A percentile compares a stretch with the other conserved stretches of the same genome.
Conservation (phyloP, 345 rosid species). For the Garcia nutans region DNA sequence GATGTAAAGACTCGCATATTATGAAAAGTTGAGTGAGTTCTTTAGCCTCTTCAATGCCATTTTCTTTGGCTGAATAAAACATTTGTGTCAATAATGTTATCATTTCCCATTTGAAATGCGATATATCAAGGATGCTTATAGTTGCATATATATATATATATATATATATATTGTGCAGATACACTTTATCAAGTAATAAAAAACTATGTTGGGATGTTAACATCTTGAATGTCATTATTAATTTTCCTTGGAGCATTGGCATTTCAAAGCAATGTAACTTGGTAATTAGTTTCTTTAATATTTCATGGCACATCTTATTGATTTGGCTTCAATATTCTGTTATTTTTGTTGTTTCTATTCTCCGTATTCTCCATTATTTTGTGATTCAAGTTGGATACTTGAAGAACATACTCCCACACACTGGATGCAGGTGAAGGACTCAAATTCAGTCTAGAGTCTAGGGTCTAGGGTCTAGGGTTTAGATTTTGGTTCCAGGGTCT, state of each 20-base stretch:
- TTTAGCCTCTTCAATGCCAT: conserved; percentile 17
- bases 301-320: conserved; percentile 1
- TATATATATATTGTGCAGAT: conserved; percentile 46
- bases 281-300: conserved; percentile 47
- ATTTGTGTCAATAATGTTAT: not conserved
- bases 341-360: not conserved
- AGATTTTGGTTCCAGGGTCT: too few relatives aligned
- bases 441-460: too few relatives aligned
- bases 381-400: too few relatives aligned
- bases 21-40: conserved; percentile 74
- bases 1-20: conserved; percentile 56
- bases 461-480: too few relatives aligned
- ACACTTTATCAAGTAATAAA: conserved; percentile 53
- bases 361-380: not conserved
- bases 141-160: not conserved
- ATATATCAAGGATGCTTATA: not conserved
- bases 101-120: not conserved
- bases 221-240: conserved; percentile 43
- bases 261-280: conserved; percentile 46
- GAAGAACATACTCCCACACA: too few relatives aligned
- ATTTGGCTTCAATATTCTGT: conserved; percentile 10
- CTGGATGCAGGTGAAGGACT: too few relatives aligned
- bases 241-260: conserved; percentile 49
- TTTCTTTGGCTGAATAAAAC: not conserved
- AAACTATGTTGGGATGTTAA: conserved; percentile 64